These are phyloP conservation scores for Graphium sp. DNA, from an alignment of 2,329 filamentous ascomycete species.

Conservation along the genomic window DNA sequence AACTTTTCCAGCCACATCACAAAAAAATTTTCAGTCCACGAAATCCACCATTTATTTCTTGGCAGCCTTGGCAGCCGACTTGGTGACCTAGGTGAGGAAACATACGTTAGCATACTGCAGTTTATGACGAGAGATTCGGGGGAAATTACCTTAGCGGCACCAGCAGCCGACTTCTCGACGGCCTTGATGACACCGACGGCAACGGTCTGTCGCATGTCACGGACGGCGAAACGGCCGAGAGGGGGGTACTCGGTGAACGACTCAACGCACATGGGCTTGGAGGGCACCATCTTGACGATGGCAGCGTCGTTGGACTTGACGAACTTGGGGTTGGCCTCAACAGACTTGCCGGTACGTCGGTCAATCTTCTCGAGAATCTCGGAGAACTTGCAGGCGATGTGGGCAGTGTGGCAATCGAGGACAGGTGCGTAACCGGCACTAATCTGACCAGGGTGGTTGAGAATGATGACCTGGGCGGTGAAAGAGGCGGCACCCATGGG, in stretches of 20 bases:
- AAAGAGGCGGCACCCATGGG: slow-evolving; percentile 78
- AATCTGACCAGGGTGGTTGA: slow-evolving; percentile 99
- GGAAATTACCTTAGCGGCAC: slow-evolving; percentile 39
- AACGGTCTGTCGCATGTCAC: slow-evolving; percentile 89
- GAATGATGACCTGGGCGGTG: slow-evolving; percentile 99
- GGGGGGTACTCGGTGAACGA: slow-evolving; percentile 99
- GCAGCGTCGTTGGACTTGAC: slow-evolving; percentile 99
- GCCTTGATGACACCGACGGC: slow-evolving; percentile 92
- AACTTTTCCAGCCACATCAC: slow-evolving; percentile 9
- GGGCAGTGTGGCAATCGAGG: slow-evolving; percentile 99
- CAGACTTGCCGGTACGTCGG: slow-evolving; percentile 97
- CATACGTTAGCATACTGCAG: slow-evolving; percentile 10
- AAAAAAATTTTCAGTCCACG: slow-evolving; percentile 10
- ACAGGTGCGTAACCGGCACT: slow-evolving; percentile 98
- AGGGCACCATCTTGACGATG: slow-evolving; percentile 99
- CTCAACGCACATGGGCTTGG: slow-evolving; percentile 99
- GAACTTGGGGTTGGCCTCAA: slow-evolving; percentile 90
- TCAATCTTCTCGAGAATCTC: slow-evolving; percentile 99
- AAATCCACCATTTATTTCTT: slow-evolving; percentile 46
- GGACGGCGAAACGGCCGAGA: slow-evolving; percentile 99
- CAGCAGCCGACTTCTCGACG: slow-evolving; percentile 47
- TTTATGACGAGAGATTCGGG: slow-evolving; percentile 7
- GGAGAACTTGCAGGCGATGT: slow-evolving; percentile 99
- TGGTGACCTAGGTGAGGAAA: slow-evolving; percentile 31
- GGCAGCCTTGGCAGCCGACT: slow-evolving; percentile 55